These are phyloP conservation scores for Athelia sp. DNA, from an alignment of 1,284 basidiomycete genomes.

Conservation along the genomic window DNA sequence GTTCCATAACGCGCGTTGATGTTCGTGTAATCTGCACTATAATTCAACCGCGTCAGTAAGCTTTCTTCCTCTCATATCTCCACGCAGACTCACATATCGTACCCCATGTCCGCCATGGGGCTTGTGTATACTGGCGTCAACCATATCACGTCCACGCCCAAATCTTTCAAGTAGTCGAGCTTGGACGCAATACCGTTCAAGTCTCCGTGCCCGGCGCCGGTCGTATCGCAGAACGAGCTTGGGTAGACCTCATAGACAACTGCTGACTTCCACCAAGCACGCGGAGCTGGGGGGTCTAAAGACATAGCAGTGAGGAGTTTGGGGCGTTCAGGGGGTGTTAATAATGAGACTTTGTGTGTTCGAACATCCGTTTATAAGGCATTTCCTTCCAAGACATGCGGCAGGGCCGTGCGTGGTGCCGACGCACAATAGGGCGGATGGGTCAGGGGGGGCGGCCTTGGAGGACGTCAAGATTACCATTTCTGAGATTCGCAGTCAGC, in stretches of 20 bases:
- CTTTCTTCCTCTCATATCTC: too few species aligned
- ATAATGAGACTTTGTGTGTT: too few species aligned
- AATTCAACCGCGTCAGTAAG: too few species aligned
- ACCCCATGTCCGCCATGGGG: slow-evolving; percentile 69
- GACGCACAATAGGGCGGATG: too few species aligned
- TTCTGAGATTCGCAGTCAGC: too few species aligned
- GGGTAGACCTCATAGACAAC: slow-evolving; percentile 50
- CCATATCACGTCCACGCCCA: slow-evolving; percentile 75
- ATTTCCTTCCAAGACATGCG: too few species aligned
- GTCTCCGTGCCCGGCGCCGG: slow-evolving; percentile 40
- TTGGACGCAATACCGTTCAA: slow-evolving; percentile 62
- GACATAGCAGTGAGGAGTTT: too few species aligned
- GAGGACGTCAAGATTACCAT: too few species aligned
- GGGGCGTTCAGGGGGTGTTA: too few species aligned
- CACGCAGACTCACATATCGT: slow-evolving; percentile 60
- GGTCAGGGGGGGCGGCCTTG: too few species aligned
- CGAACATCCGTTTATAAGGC: too few species aligned
- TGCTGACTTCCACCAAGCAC: slow-evolving; percentile 63
- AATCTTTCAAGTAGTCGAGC: slow-evolving; percentile 65
- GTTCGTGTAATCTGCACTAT: slow-evolving; percentile 63
- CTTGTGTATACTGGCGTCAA: slow-evolving; percentile 71
- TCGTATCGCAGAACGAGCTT: neutral
- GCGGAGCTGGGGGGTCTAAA: slow-evolving; percentile 1
- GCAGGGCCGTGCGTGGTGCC: too few species aligned
- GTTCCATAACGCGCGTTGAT: slow-evolving; percentile 75